Percentiles rank a stretch among this genome's conserved stretches.
Evolutionary conservation across 2,329 filamentous ascomycete genomes (phyloP).

Genomic region (Dendryphion nanum): DNA sequence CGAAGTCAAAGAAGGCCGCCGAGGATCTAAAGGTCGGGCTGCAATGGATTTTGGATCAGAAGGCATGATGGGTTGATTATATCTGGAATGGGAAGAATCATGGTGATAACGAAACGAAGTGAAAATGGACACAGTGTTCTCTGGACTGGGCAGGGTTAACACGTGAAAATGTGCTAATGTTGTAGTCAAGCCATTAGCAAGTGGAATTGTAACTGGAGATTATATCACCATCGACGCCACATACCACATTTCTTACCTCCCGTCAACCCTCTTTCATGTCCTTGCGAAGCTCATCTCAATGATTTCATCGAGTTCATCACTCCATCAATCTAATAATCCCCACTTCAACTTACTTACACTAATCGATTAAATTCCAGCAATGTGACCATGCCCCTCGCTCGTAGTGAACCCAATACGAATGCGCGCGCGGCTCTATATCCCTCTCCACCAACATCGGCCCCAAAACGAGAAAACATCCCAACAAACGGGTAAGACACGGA

Average conservation of each 20-base stretch:
- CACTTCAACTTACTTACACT: neutral
- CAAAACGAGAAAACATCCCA: neutral
- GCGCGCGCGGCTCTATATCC: neutral
- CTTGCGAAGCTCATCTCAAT: neutral
- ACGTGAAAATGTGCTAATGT: neutral
- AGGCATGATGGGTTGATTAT: neutral
- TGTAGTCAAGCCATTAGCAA: neutral
- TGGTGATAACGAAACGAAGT: neutral
- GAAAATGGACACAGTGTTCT: neutral
- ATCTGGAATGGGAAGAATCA: neutral
- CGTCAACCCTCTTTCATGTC: neutral
- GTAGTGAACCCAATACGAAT: neutral
- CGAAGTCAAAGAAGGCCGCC: conserved; percentile 21
- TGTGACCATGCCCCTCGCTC: neutral
- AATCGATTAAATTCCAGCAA: neutral
- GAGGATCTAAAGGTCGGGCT: conserved; percentile 31
- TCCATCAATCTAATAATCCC: neutral
- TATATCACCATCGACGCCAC: conserved; percentile 3
- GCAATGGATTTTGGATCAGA: conserved; percentile 35
- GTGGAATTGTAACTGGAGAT: neutral
- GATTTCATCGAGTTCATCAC: neutral
- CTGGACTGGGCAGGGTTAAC: neutral
- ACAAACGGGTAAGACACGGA: neutral
- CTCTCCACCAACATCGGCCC: neutral
- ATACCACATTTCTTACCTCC: neutral